Conservation (phyloP, 129 eudicot species). For the Dittrichia graveolens region DNA sequence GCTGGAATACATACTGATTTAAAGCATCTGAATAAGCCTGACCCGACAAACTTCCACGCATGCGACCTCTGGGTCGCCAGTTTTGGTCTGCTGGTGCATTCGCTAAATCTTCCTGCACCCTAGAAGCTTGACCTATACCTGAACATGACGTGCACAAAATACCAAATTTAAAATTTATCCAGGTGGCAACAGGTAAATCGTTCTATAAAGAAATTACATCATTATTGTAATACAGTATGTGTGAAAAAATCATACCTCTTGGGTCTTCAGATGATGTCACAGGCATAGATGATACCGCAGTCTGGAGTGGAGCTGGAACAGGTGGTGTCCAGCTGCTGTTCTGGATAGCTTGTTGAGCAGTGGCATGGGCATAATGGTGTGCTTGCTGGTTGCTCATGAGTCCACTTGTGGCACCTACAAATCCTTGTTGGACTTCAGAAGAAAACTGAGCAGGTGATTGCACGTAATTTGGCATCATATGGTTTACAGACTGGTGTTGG, state of each 20-base stretch:
- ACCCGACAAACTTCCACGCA: constrained; percentile 85
- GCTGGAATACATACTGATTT: constrained; percentile 41
- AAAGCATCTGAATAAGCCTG: constrained; percentile 56
- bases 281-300: constrained; percentile 35
- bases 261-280: constrained; percentile 29
- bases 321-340: constrained; percentile 33
- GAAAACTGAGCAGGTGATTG: constrained; percentile 33
- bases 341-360: constrained; percentile 46
- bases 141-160: not conserved
- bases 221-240: not conserved
- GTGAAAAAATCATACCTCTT: constrained; percentile 30
- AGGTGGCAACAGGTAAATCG: not conserved
- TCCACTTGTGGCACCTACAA: constrained; percentile 34
- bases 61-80: constrained; percentile 67
- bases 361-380: constrained; percentile 15
- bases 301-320: constrained; percentile 29
- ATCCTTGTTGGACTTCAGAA: constrained; percentile 41
- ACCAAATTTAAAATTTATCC: not conserved
- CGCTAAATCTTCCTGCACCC: constrained; percentile 10
- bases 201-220: not conserved
- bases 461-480: constrained; percentile 29
- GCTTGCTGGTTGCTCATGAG: constrained; percentile 32
- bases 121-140: constrained; percentile 23
- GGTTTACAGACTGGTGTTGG: constrained; percentile 39
- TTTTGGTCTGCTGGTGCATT: constrained; percentile 42